Conservation (phyloP, 805 yeast genomes). For the Kurtzmaniella fragi region DNA sequence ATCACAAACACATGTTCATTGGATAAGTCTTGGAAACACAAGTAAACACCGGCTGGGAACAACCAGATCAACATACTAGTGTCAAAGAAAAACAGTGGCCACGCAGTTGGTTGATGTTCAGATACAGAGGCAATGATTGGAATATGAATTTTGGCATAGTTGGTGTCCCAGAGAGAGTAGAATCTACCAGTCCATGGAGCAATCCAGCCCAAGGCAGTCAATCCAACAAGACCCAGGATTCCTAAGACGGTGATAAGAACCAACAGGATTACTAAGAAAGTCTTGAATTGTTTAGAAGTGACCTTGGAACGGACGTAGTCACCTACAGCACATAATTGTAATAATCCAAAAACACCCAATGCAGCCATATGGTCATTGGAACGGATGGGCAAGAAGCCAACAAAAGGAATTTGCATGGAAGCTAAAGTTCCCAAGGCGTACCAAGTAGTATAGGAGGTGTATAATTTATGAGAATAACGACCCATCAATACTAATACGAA, state of each 20-base stretch:
- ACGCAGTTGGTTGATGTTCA: conserved; percentile 99
- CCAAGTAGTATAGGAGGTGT: conserved; percentile 95
- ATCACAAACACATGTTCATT: conserved; percentile 92
- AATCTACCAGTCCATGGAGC: conserved; percentile 99
- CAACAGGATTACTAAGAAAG: conserved; percentile 59
- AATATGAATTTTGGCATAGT: conserved; percentile 94
- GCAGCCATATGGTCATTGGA: conserved; percentile 99
- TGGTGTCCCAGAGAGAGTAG: conserved; percentile 97
- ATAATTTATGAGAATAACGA: conserved; percentile 75
- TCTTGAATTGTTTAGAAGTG: conserved; percentile 66
- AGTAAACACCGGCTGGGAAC: conserved; percentile 95
- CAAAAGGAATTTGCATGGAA: conserved; percentile 99
- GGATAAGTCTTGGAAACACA: conserved; percentile 81
- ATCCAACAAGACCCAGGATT: conserved; percentile 61
- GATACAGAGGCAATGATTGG: conserved; percentile 98
- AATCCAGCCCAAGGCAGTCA: conserved; percentile 87
- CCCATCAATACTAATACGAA: conserved; percentile 92
- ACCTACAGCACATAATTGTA: conserved; percentile 87
- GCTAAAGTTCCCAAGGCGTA: conserved; percentile 95
- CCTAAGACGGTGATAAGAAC: conserved; percentile 56
- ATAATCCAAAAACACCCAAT: conserved; percentile 90
- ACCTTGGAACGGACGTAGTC: conserved; percentile 73
- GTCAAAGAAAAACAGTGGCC: conserved; percentile 98
- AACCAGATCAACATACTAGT: conserved; percentile 91
- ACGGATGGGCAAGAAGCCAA: conserved; percentile 93